Evolutionary conservation across 495 filamentous ascomycete genomes (phyloP), one percentile per base, ranked within the genome.

Genomic region (Thermothielavioides terrestris): DNA sequence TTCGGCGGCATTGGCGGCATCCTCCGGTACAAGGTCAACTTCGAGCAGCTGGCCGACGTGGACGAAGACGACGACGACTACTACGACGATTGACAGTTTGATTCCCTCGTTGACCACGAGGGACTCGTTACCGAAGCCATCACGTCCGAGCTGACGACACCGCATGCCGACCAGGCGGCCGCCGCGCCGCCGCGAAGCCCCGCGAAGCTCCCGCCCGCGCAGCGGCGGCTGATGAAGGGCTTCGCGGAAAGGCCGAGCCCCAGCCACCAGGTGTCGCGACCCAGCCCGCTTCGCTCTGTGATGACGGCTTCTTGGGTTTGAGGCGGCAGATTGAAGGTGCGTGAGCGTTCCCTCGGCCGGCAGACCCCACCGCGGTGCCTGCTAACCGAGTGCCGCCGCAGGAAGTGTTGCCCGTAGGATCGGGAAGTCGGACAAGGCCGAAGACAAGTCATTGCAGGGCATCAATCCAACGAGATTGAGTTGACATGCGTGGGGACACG

Each of bases 1-100:
- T 98, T 98, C 63, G 92, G 92, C 82, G 92, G 92, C 60, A 94
- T 98, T 57, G 92, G 92, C 50, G 91, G 91, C 39, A 83, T 98
- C 58, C 82, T 98, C 63, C 87, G 92, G 53, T 98, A 98, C 81
- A 97, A 96, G 75, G 86, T 98, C 75, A 98, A 98, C 76, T 98
- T 98, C 75, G 92, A 98, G 73, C 94, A 98, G 68, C 80, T 98
- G 67, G 86, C 85, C 60, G 94, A 98, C 69, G 79, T 83, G 59
- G 83, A 86, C 68, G 91, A n/a, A n/a, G n/a, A 95, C 69, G 92
- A 98, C 69, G 92, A 97, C 75, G 90, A 97, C 62, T 96, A 95
- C 76, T 97, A 97, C 72, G 92, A 97, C 74, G 89, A 95, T 92
- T 95, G 89, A 95, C 87, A 84, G 76, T 84, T 80, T 76, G 77